Evolutionary conservation across 208 protist genomes (phyloP).

Genomic region (Trichomonas vaginalis): DNA sequence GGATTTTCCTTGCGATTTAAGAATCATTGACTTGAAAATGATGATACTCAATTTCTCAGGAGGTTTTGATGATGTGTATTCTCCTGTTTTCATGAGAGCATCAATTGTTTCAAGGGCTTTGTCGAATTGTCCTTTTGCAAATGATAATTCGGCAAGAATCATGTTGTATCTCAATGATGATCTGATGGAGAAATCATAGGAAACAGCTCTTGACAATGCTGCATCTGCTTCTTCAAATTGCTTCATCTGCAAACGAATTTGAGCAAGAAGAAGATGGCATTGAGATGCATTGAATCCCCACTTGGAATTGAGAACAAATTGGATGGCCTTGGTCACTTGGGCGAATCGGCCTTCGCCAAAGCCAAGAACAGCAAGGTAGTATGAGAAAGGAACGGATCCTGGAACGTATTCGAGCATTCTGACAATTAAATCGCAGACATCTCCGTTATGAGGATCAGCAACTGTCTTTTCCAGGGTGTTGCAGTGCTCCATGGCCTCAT

Average conservation of each 20-base stretch:
- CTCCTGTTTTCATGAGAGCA: background rate
- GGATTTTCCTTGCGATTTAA: background rate
- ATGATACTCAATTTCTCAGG: background rate
- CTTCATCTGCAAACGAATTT: slow-evolving; percentile 1
- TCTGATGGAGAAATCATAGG: background rate
- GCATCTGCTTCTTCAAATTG: slow-evolving; percentile 7
- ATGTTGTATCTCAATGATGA: background rate
- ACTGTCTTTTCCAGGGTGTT: background rate
- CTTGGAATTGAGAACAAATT: background rate
- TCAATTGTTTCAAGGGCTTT: background rate
- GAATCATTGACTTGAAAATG: background rate
- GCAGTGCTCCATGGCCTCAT: background rate
- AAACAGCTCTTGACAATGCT: background rate
- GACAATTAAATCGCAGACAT: background rate
- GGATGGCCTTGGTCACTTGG: background rate
- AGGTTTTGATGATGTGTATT: background rate
- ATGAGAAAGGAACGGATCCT: background rate
- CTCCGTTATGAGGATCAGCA: background rate
- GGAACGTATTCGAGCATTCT: background rate
- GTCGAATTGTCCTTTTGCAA: background rate
- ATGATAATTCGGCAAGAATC: background rate
- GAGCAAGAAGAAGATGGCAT: background rate
- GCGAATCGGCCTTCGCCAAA: background rate
- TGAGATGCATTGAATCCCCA: slow-evolving; percentile 13
- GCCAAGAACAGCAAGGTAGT: background rate